Evolutionary conservation across 164 flowering plant species (phyloP), one percentile per base, ranked within the genome.

Genomic region (Chimonanthus praecox): DNA sequence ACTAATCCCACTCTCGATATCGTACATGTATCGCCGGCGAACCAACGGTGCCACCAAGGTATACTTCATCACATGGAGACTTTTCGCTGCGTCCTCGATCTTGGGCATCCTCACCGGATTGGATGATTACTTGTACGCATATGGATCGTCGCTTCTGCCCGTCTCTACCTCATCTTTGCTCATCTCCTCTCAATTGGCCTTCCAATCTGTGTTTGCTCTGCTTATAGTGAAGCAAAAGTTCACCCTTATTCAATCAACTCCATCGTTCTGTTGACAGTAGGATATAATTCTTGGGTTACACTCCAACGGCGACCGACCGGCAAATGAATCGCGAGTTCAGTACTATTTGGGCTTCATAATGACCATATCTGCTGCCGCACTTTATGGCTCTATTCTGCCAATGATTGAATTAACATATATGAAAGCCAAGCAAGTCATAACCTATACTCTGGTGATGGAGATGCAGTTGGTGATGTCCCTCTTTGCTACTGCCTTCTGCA

Each of bases 191-290:
- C 79, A 77, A 60, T 47, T 77, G 7, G 72, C 46, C 6, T 77
- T 77, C 54, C 74, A 67, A 1, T 76, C 79, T 0, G 2, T 73
- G n/a, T 77, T 77, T 47, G 63, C 79, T 0, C 49, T 68, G 7
- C 11, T 72, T 5, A 8, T 77, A 5, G 76, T 73, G 15, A 64
- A 54, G 58, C 89, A 87, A 54, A 83, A 73, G 81, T 88, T 88
- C 77, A 86, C 90, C 3, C 81, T 1, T 87, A 71, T 49, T 80
- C 89, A 0, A 69, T 87, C 15, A 90, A 88, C 76, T 78, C 90
- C 0, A 72, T 89, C 6, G 78, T 88, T 3, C 49, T 89, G 74
- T 64, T 88, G 68, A 81, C 83, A 0, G 47, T 85, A 2, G 92
- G 86, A 6, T 82, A 88, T 58, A 1, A 76, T 87, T 43, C 61